Evolutionary conservation across 2,329 filamentous ascomycete genomes (phyloP).

Genomic region (Colletotrichum liriopes): DNA sequence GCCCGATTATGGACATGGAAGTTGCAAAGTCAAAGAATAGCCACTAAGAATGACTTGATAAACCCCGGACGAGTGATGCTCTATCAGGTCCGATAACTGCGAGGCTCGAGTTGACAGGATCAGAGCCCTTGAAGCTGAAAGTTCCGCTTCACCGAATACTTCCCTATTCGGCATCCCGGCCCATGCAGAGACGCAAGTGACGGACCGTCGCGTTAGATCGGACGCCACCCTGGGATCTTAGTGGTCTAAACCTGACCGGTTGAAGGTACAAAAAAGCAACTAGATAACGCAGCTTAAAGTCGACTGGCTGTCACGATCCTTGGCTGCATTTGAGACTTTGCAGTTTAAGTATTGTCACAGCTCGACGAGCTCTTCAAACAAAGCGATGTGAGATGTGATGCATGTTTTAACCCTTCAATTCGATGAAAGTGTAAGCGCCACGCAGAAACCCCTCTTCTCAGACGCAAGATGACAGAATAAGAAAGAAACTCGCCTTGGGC

Average conservation of each 20-base stretch:
- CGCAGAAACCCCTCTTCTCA: background rate
- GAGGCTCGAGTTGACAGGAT: background rate
- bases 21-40: background rate
- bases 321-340: background rate
- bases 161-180: background rate
- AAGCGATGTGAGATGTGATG: too few species aligned
- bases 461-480: background rate
- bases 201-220: background rate
- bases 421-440: background rate
- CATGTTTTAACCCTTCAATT: too few species aligned
- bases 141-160: background rate
- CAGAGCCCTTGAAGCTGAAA: background rate
- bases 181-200: background rate
- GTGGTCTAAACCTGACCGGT: background rate
- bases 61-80: background rate
- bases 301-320: constrained; percentile 6
- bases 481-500: background rate
- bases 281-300: background rate
- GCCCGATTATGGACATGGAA: background rate
- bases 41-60: background rate
- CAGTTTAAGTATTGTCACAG: too few species aligned
- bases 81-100: background rate
- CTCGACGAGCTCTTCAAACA: too few species aligned
- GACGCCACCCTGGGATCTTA: background rate
- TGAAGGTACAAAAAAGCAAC: too few species aligned